Evolutionary conservation across 805 yeast species (phyloP).

Genomic region (Yamadazyma phyllophila): DNA sequence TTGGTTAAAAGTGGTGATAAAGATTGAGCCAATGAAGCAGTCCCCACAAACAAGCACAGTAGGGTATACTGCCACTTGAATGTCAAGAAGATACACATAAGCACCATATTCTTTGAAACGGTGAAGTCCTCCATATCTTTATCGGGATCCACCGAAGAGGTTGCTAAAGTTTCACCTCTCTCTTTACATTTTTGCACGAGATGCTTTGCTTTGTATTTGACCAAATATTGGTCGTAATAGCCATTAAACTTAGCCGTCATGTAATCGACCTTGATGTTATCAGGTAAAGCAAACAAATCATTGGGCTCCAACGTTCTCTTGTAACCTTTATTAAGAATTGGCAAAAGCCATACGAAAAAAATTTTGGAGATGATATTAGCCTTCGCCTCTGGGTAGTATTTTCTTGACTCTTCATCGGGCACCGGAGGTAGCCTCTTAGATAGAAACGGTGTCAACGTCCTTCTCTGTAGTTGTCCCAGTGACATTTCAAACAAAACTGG

Average conservation of each 20-base stretch:
- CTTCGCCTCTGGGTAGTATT: constrained; percentile 40
- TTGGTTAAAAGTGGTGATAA: constrained; percentile 36
- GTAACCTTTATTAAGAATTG: constrained; percentile 64
- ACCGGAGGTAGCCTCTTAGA: constrained; percentile 49
- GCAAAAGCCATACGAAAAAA: constrained; percentile 68
- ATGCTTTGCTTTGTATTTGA: constrained; percentile 22
- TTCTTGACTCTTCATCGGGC: constrained; percentile 51
- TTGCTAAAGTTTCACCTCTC: constrained; percentile 24
- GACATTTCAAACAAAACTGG: neutral
- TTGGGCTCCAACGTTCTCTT: constrained; percentile 65
- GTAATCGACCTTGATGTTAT: constrained; percentile 31
- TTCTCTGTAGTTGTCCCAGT: constrained; percentile 21
- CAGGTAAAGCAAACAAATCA: constrained; percentile 49
- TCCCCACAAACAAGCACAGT: constrained; percentile 27
- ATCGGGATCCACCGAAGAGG: constrained; percentile 16
- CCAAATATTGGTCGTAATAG: constrained; percentile 20
- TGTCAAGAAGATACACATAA: constrained; percentile 10
- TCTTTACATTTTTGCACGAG: constrained; percentile 24
- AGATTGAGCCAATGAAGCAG: constrained; percentile 28
- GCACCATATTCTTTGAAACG: constrained; percentile 20
- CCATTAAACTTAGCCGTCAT: constrained; percentile 28
- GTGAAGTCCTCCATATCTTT: constrained; percentile 32
- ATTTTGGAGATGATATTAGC: constrained; percentile 40
- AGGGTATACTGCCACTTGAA: constrained; percentile 9
- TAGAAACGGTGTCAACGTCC: constrained; percentile 33